A percentile compares a stretch with the other conserved stretches of the same genome.
Evolutionary conservation across 768 basidiomycete species (phyloP).

Genomic region (Lactifluus echinatus): DNA sequence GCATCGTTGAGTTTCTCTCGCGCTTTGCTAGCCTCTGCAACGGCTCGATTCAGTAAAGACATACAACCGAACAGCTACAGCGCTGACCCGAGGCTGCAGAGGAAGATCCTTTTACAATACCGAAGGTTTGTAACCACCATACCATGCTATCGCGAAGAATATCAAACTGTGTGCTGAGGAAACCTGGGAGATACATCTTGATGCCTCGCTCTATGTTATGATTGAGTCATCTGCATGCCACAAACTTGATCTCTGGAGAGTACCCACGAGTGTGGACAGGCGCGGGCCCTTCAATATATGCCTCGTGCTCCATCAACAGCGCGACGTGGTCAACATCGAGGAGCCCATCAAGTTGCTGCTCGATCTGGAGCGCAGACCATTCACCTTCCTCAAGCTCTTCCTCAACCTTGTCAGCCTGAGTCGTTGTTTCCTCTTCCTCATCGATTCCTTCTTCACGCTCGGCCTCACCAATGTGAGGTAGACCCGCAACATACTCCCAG

Average conservation of each 20-base stretch:
- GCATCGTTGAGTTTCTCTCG: constrained; percentile 56
- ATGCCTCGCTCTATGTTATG: constrained; percentile 62
- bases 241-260: background rate
- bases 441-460: constrained; percentile 37
- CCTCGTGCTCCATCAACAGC: constrained; percentile 71
- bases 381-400: constrained; percentile 44
- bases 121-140: constrained; percentile 55
- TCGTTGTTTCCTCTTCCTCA: constrained; percentile 25
- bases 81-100: constrained; percentile 36
- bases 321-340: constrained; percentile 62
- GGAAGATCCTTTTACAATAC: constrained; percentile 39
- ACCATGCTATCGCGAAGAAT: constrained; percentile 50
- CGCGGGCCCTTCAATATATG: constrained; percentile 42
- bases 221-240: background rate
- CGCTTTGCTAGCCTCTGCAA: constrained; percentile 50
- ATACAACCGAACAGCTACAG: background rate
- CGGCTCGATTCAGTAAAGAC: background rate
- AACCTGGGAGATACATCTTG: constrained; percentile 79
- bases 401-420: constrained; percentile 17
- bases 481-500: constrained; percentile 68
- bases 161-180: constrained; percentile 65
- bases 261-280: constrained; percentile 43
- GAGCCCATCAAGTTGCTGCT: constrained; percentile 47
- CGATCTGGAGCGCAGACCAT: constrained; percentile 54
- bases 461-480: constrained; percentile 66